These are phyloP conservation scores for Blastomyces emzantsi DNA, from an alignment of 2,329 filamentous ascomycete species.

Conservation along the genomic window DNA sequence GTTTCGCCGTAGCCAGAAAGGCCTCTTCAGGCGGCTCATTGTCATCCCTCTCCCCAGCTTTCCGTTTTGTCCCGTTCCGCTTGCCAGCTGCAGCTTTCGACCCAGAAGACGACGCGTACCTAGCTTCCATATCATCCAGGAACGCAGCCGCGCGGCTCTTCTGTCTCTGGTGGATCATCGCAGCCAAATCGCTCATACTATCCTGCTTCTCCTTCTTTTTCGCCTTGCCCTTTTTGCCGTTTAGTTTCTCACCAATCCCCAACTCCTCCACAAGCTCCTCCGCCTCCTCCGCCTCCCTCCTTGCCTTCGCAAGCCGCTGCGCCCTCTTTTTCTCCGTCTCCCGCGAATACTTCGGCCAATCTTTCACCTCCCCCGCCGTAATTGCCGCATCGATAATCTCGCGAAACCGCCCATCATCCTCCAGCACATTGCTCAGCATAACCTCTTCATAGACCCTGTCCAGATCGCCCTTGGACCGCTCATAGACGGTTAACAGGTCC, in stretches of 20 bases:
- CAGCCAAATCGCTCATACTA: constrained; percentile 49
- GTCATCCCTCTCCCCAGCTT: constrained; percentile 41
- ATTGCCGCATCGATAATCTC: constrained; percentile 75
- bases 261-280: constrained; percentile 66
- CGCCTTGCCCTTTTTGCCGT: constrained; percentile 33
- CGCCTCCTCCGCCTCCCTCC: constrained; percentile 62
- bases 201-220: constrained; percentile 23
- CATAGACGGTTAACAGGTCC: constrained; percentile 70
- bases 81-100: constrained; percentile 24
- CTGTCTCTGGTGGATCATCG: constrained; percentile 65
- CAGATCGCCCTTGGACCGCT: constrained; percentile 63
- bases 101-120: constrained; percentile 47
- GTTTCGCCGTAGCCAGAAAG: constrained; percentile 31
- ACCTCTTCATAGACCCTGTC: constrained; percentile 67
- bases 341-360: constrained; percentile 59
- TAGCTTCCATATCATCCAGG: constrained; percentile 65
- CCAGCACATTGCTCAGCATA: constrained; percentile 74
- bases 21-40: constrained; percentile 56
- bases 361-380: constrained; percentile 54
- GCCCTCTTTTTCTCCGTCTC: constrained; percentile 60
- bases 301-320: constrained; percentile 52
- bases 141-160: constrained; percentile 54
- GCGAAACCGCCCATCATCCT: constrained; percentile 80
- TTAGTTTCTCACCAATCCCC: constrained; percentile 53
- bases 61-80: constrained; percentile 40